Conservation (phyloP, 2,329 filamentous ascomycete species). For the Parascedosporium putredinis region DNA sequence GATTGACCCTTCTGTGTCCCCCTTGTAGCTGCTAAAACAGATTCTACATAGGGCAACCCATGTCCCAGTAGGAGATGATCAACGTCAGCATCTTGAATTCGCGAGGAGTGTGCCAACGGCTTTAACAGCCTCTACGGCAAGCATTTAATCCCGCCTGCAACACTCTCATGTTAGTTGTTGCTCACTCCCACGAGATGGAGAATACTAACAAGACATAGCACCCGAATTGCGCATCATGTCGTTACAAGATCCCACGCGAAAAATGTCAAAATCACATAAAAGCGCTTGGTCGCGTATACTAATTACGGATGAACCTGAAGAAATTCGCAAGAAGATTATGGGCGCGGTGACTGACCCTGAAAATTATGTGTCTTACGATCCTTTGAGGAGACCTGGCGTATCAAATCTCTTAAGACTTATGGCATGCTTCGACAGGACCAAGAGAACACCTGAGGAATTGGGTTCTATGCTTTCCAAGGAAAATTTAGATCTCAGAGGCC, state of each 20-base stretch:
- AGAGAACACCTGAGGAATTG: slow-evolving; percentile 28
- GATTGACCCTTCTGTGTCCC: neutral
- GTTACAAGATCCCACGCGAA: slow-evolving; percentile 61
- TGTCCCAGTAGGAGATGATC: slow-evolving; percentile 94
- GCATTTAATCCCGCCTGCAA: slow-evolving; percentile 55
- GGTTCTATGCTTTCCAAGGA: slow-evolving; percentile 22
- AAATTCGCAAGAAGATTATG: slow-evolving; percentile 60
- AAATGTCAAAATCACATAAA: slow-evolving; percentile 89
- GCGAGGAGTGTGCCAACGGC: slow-evolving; percentile 74
- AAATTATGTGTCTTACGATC: slow-evolving; percentile 62
- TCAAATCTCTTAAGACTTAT: slow-evolving; percentile 78
- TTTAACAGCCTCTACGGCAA: slow-evolving; percentile 71
- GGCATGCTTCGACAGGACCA: slow-evolving; percentile 50
- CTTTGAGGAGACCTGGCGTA: slow-evolving; percentile 61
- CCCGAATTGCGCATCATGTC: slow-evolving; percentile 84
- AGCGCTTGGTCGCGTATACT: slow-evolving; percentile 68
- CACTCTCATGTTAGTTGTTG: slow-evolving; percentile 54
- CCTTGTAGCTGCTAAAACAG: neutral
- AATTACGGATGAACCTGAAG: slow-evolving; percentile 58
- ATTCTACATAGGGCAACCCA: slow-evolving; percentile 62
- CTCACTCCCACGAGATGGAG: neutral
- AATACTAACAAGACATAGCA: slow-evolving; percentile 32
- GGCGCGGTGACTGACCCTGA: slow-evolving; percentile 66
- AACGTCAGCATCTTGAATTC: slow-evolving; percentile 89
- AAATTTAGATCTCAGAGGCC: slow-evolving; percentile 24